Percentiles rank a stretch among this genome's conserved stretches.
These are phyloP conservation scores for Conticribra guillardii DNA, from an alignment of 108 stramenopile genomes.

Conservation along the genomic window DNA sequence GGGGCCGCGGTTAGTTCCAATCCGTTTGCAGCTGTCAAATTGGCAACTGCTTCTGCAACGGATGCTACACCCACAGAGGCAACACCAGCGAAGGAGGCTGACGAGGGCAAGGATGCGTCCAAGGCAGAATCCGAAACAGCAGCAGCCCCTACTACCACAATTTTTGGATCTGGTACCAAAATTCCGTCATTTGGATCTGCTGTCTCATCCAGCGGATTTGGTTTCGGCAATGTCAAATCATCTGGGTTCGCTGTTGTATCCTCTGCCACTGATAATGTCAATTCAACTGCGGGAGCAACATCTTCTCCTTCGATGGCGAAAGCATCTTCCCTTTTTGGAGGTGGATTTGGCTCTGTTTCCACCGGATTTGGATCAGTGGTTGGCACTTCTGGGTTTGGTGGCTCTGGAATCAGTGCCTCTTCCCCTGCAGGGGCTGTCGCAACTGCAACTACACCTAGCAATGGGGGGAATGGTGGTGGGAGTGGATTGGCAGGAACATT, in stretches of 20 bases:
- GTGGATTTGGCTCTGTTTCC: slow-evolving; percentile 32
- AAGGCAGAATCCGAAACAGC: neutral
- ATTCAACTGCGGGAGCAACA: too few relatives aligned
- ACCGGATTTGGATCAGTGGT: slow-evolving; percentile 20
- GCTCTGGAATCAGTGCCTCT: slow-evolving; percentile 1
- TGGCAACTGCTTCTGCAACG: slow-evolving; percentile 8
- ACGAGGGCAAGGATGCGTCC: neutral
- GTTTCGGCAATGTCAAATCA: neutral
- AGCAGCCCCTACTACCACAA: neutral
- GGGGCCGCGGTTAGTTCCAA: slow-evolving; percentile 3
- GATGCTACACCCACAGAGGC: neutral
- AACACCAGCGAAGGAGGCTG: neutral
- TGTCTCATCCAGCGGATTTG: slow-evolving; percentile 26
- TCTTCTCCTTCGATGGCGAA: too few relatives aligned
- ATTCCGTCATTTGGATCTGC: slow-evolving; percentile 34
- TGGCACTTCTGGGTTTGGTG: neutral
- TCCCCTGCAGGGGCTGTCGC: slow-evolving; percentile 2
- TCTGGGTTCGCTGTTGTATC: neutral
- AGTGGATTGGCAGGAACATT: slow-evolving; percentile 3
- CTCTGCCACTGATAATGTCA: too few relatives aligned
- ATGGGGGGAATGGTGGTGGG: too few relatives aligned
- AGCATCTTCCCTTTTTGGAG: slow-evolving; percentile 27
- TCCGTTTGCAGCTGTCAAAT: slow-evolving; percentile 29
- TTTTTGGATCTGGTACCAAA: slow-evolving; percentile 17
- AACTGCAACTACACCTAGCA: too few relatives aligned